Evolutionary conservation across 2,329 filamentous ascomycete genomes (phyloP), one percentile per base, ranked within the genome.

Genomic region (Aspergillus sp.): DNA sequence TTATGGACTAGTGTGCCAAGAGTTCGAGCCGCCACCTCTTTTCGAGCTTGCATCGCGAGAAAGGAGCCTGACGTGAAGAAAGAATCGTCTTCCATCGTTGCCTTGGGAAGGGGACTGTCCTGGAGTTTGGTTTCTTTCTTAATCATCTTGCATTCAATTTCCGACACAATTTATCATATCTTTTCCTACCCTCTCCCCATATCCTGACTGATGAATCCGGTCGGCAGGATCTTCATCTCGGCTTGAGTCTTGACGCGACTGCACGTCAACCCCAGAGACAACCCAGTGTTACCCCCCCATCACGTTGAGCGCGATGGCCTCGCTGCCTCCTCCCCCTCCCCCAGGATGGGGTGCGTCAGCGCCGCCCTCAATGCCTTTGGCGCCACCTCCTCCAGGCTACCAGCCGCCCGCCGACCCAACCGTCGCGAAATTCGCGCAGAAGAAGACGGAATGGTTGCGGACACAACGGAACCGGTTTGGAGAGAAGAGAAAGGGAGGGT

Each of bases 391-490:
- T 22, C 92, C 92, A 24, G 91, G 91, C 41, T 96, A 92, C 74
- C 87, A 87, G 62, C 91, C 92, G 43, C 85, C 88, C 22, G 83
- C 87, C 64, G 89, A 98, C 71, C 88, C 92, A 44, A 90, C 93
- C 64, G 83, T 91, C 69, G 92, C 92, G 52, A 99, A 99, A 79
- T 96, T 97, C 71, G 91, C 93, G 57, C 91, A 97, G 77, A 99
- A 98, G 84, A 99, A 98, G 84, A 96, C 92, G 74, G 93, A 97
- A 87, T 99, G 96, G 96, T 82, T 98, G 68, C 89, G 93, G 61
- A 86, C 84, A 64, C 95, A 96, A 79, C 87, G 92, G 67, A 95
- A 92, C 74, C 87, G 95, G 53, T 99, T 98, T 64, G 92, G 92
- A 51, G 96, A 99, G 83, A 98, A 97, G 84, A 85, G 95, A 60